Percentiles rank a stretch among this genome's conserved stretches.
phyloP scores from a whole-genome alignment of 208 protist genomes.

The Jaenimonas drosophilae region DNA sequence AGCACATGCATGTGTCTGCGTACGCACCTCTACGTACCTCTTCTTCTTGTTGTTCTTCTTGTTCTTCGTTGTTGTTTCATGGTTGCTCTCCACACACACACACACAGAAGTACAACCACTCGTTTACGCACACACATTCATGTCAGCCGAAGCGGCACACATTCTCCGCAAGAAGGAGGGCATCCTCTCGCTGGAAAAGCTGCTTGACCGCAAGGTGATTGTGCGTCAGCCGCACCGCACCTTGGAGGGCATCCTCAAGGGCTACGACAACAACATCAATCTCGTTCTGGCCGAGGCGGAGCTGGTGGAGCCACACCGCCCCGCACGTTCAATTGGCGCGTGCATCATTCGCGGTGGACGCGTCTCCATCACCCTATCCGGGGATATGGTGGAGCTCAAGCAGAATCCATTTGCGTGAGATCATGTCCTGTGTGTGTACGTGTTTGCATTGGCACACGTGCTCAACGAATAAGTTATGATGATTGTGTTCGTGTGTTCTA shows the following conservation, averaged over 20 bases:
- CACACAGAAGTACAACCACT: background rate
- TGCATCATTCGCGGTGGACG: conserved; percentile 64
- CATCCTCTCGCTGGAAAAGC: conserved; percentile 64
- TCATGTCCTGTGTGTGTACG: too few relatives aligned
- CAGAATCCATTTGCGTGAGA: conserved; percentile 29
- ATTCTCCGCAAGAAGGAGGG: conserved; percentile 71
- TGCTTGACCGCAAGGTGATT: conserved; percentile 64
- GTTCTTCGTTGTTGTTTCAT: background rate
- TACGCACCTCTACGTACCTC: too few relatives aligned
- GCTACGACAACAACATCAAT: conserved; percentile 85
- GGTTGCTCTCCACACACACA: background rate
- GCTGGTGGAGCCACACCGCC: too few relatives aligned
- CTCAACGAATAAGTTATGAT: too few relatives aligned
- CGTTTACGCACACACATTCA: conserved; percentile 7
- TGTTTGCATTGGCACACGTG: too few relatives aligned
- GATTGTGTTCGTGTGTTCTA: too few relatives aligned
- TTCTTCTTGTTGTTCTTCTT: background rate
- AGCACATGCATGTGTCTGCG: too few relatives aligned
- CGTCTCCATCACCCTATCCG: conserved; percentile 40
- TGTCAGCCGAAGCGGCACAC: conserved; percentile 60
- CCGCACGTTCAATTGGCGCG: conserved; percentile 48
- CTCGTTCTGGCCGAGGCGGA: conserved; percentile 67
- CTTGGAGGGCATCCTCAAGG: conserved; percentile 66
- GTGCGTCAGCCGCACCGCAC: conserved; percentile 30
- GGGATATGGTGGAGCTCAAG: conserved; percentile 37